A percentile compares a stretch with the other conserved stretches of the same genome.
Evolutionary conservation across 805 yeast genomes (phyloP).

Genomic region (Yamadazyma laniorum): DNA sequence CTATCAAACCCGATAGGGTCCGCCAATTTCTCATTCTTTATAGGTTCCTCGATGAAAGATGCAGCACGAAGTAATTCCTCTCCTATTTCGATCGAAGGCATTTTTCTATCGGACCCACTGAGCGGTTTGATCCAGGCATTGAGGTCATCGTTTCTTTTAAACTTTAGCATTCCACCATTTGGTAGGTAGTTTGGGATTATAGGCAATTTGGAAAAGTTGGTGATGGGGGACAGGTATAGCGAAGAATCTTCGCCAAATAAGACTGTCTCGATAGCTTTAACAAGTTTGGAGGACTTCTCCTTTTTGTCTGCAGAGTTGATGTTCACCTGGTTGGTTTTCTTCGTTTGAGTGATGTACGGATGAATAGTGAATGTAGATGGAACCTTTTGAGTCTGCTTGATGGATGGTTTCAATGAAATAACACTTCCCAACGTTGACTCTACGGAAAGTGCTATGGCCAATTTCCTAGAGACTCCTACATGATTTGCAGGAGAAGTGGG

Average conservation of each 20-base stretch:
- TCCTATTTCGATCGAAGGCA: constrained; percentile 46
- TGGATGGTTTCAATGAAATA: constrained; percentile 49
- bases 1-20: constrained; percentile 59
- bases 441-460: constrained; percentile 57
- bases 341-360: constrained; percentile 51
- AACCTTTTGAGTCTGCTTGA: constrained; percentile 29
- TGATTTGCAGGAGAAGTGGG: constrained; percentile 30
- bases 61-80: constrained; percentile 46
- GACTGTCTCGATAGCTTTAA: constrained; percentile 18
- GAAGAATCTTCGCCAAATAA: constrained; percentile 19
- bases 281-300: constrained; percentile 19
- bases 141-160: constrained; percentile 45
- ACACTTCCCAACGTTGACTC: constrained; percentile 50
- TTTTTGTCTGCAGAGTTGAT: constrained; percentile 30
- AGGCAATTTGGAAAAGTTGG: constrained; percentile 56
- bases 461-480: constrained; percentile 51
- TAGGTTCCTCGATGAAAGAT: constrained; percentile 32
- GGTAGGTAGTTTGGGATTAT: constrained; percentile 46
- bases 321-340: constrained; percentile 26
- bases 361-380: constrained; percentile 48
- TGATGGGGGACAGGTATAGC: constrained; percentile 36
- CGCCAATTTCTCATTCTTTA: constrained; percentile 7
- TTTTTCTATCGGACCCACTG: constrained; percentile 22
- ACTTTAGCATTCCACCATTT: constrained; percentile 57
- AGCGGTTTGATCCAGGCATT: constrained; percentile 42